Evolutionary conservation across 768 basidiomycete species (phyloP), one percentile per base, ranked within the genome.

Genomic region (Nevesoporus exiguus): DNA sequence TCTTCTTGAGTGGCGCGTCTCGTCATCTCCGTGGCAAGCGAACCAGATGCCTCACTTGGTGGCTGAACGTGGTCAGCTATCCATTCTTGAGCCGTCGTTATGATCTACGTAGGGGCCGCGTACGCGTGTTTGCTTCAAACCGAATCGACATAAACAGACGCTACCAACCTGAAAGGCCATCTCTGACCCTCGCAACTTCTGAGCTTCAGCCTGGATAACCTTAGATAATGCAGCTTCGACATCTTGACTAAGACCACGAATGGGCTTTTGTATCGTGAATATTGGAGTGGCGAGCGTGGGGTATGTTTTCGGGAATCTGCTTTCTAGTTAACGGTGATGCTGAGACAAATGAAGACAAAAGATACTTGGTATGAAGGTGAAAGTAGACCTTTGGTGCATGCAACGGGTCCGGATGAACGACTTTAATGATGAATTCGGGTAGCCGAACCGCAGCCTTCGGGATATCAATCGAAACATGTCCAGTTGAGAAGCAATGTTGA

Each of bases 281-380:
- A 76, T 80, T 7, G 90, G 85, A 39, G 76, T 80, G 25, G 87
- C 84, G 49, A 86, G 79, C 5, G 73, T 73, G n/a, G 90, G 90
- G 64, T 93, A 93, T 49, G 88, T 90, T 70, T 84, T 89, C 3
- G 90, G 88, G 54, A 92, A 83, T 67, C 88, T 91, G 33, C 1
- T 41, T 55, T 34, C 24, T 15, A 15, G 22, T 49, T 57, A 54
- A 51, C 31, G 41, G 40, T 6, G 27, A 60, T 37, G 25, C 14
- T 17, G 13, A 34, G 3, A 44, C 19, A 21, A 27, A 25, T 10
- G n/a, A 44, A 61, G 21, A 45, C 79, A 14, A 15, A 5, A 43
- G 10, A 14, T 65, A 91, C 90, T 82, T 88, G 56, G 83, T 81
- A 66, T 85, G 82, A 49, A 93, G 74, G 66, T 85, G 75, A 55